Base-by-base conservation (phyloP, 495 filamentous ascomycete species). In the Choiromyces venosus region DNA sequence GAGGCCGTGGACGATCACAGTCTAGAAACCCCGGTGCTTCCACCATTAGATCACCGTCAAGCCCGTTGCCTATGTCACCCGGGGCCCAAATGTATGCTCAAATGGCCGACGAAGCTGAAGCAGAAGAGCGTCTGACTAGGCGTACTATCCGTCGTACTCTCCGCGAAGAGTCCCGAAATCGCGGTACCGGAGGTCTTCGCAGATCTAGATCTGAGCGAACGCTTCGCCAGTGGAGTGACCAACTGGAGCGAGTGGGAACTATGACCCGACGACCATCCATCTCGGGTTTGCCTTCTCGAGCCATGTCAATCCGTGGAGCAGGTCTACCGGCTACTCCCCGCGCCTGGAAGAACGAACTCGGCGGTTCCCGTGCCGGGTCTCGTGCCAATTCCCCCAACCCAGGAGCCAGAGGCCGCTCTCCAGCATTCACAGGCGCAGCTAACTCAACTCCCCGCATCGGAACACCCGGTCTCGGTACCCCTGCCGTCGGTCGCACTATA, bases 11-110 rank as follows among this genome's bases (percentile, higher is more conserved):
- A 25, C 67, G 77, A 16, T 68, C 68, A 16, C 29, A 78, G 29
- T 42, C 67, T 35, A 75, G 75, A 40, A 37, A 67, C 25, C 76
- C 70, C 18, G 70, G 65, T 38, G 33, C 44, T 9, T 80, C 78
- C 36, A 71, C 82, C 38, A 83, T 85, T 42, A 83, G 91, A 66
- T 97, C 93, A 3, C 92, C 93, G 36, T 92, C 93, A 0, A 93
- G 91, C 3, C 92, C 93, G 21, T 82, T 92, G 46, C 92, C 92
- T 36, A 89, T 93, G 83, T 84, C 86, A 19, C 77, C 85, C 9
- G 79, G 70, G 37, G 76, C 76, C 37, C 56, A 73, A 65, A 46
- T 81, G 69, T 81, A 74, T 67, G 68, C 71, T 73, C 67, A 78
- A 25, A 81, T 81, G 78, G 73, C 71, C 12, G 71, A 67, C n/a